Conservation (phyloP, 1,139 yeast species). For the Casaregolazyma lundiana region DNA sequence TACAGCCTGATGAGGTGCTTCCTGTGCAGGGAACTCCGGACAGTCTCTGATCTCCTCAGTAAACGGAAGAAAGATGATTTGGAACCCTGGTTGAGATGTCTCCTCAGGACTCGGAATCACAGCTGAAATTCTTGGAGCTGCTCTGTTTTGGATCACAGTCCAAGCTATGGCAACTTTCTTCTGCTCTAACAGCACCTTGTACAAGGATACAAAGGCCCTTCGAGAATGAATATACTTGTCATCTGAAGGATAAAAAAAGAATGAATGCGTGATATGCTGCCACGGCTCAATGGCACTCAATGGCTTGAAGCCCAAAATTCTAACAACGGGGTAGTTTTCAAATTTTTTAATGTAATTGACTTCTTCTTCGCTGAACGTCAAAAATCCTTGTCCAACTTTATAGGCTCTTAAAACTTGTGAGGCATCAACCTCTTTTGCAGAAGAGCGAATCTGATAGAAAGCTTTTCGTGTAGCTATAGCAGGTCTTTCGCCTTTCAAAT, state of each 20-base stretch:
- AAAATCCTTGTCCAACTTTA: conserved; percentile 40
- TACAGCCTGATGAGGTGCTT: conserved; percentile 29
- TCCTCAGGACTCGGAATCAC: conserved; percentile 49
- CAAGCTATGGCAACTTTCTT: conserved; percentile 62
- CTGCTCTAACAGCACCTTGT: conserved; percentile 51
- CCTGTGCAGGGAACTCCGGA: conserved; percentile 21
- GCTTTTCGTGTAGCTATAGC: conserved; percentile 52
- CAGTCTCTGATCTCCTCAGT: conserved; percentile 35
- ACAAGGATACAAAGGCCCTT: conserved; percentile 63
- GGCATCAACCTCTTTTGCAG: conserved; percentile 43
- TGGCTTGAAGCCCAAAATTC: conserved; percentile 66
- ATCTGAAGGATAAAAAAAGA: conserved; percentile 58
- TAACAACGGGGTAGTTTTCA: conserved; percentile 40
- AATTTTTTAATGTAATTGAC: conserved; percentile 34
- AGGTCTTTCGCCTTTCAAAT: conserved; percentile 48
- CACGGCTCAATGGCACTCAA: conserved; percentile 27
- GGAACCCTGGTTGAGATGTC: conserved; percentile 33
- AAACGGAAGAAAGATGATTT: conserved; percentile 36
- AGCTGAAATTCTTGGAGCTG: conserved; percentile 58
- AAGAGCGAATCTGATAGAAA: conserved; percentile 35
- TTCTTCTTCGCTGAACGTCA: conserved; percentile 34
- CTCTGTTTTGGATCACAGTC: conserved; percentile 55
- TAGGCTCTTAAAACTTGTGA: conserved; percentile 37
- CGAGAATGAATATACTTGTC: conserved; percentile 58
- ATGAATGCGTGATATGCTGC: conserved; percentile 51